These are phyloP conservation scores for Marchantia polymorpha DNA, from an alignment of 225 moss, liverwort and hornwort genomes.

Conservation along the genomic window DNA sequence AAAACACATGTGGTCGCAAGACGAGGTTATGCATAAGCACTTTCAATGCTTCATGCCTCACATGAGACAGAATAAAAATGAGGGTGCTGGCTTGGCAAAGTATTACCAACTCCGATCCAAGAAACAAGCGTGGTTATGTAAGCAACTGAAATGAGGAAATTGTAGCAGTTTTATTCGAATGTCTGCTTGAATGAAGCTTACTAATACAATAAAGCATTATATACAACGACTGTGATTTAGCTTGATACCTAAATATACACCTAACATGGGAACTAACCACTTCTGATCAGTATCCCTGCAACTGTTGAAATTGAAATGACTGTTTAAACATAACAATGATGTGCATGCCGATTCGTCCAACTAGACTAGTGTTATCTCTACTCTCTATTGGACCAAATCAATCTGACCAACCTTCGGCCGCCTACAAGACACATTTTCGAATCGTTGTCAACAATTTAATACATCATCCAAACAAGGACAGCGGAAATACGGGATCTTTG, in stretches of 20 bases:
- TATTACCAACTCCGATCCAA: no score
- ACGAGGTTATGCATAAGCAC: no score
- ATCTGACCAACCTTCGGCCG: slow-evolving; percentile 18
- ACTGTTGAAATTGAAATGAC: not conserved
- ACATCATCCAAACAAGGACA: not conserved
- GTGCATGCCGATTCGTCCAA: not conserved
- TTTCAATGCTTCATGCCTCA: no score
- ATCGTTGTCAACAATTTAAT: not conserved
- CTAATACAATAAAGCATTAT: not conserved
- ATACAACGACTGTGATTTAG: not conserved
- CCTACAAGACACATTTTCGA: slow-evolving; percentile 9
- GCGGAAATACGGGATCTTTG: not conserved
- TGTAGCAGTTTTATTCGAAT: not conserved
- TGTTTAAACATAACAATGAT: not conserved
- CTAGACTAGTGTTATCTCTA: not conserved
- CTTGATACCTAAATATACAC: not conserved
- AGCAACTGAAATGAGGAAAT: not conserved
- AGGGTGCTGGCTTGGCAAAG: no score
- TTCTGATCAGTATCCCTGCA: not conserved
- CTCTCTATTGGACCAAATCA: slow-evolving; percentile 1
- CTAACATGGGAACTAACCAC: not conserved
- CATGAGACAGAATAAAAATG: no score
- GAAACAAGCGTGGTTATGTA: no score
- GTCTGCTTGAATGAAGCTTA: not conserved
- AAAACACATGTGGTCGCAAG: no score